Conservation (phyloP, 768 basidiomycete genomes). For the Phaeotremella skinneri region DNA sequence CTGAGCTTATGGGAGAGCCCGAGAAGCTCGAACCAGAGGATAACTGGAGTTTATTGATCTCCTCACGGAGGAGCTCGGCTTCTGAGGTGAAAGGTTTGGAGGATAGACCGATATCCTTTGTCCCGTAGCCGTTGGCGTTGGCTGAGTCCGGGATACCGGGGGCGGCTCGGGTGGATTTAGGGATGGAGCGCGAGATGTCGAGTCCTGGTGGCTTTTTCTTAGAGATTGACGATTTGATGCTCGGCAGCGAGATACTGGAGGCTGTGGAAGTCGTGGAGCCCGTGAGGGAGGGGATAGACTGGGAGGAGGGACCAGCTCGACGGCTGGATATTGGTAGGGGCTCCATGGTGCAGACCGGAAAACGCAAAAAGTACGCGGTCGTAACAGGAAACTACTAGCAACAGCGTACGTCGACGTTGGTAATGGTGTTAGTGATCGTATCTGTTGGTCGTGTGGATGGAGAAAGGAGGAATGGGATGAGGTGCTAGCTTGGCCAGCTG, state of each 20-base stretch:
- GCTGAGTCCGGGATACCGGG: constrained; percentile 31
- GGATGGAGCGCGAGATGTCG: constrained; percentile 43
- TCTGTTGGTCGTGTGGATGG: too few species aligned
- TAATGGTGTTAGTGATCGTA: too few species aligned
- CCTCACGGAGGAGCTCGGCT: constrained; percentile 37
- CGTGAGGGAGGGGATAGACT: constrained; percentile 23
- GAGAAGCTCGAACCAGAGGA: constrained; percentile 28
- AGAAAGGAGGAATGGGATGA: too few species aligned
- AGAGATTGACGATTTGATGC: constrained; percentile 38
- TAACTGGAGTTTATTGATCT: constrained; percentile 38
- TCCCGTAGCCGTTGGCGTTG: constrained; percentile 7
- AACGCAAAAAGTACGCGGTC: too few species aligned
- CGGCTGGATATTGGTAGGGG: constrained; percentile 2
- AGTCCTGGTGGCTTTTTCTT: constrained; percentile 50
- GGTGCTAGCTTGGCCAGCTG: too few species aligned
- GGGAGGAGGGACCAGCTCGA: constrained; percentile 10
- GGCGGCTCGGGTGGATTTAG: constrained; percentile 42
- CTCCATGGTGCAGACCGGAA: too few species aligned
- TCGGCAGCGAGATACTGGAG: constrained; percentile 20
- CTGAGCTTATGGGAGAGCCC: constrained; percentile 23
- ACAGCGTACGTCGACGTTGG: too few species aligned
- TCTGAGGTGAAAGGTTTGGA: constrained; percentile 19
- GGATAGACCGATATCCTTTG: constrained; percentile 11
- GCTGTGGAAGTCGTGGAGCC: constrained; percentile 9
- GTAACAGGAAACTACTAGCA: too few species aligned